Percentiles rank a stretch among this genome's conserved stretches.
phyloP scores from a whole-genome alignment of 768 basidiomycete species.

The Termitomyces sp. region DNA sequence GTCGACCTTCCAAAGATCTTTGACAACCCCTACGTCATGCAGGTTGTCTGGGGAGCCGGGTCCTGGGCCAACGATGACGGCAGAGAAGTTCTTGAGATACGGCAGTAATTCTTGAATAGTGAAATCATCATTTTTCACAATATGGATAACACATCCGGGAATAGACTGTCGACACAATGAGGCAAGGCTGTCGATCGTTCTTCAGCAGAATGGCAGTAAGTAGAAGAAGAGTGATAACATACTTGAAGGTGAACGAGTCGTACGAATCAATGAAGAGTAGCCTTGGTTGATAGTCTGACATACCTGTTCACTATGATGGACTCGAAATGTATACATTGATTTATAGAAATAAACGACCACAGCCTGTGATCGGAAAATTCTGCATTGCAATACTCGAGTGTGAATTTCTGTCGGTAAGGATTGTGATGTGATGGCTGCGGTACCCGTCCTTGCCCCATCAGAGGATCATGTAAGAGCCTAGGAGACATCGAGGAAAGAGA shows the following conservation, averaged over 20 bases:
- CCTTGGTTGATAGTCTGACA: constrained; percentile 39
- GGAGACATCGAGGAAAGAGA: no score
- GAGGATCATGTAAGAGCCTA: no score
- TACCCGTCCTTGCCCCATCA: no score
- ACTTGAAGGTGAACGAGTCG: constrained; percentile 88
- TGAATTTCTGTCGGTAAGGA: no score
- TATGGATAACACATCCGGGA: constrained; percentile 56
- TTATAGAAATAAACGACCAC: no score
- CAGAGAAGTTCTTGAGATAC: constrained; percentile 58
- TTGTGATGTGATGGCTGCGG: no score
- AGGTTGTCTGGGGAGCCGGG: constrained; percentile 70
- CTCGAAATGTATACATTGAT: no score
- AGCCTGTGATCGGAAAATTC: no score
- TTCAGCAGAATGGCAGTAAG: not conserved
- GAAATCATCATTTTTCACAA: constrained; percentile 71
- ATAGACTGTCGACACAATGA: constrained; percentile 62
- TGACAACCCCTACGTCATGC: constrained; percentile 65
- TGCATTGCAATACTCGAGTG: no score
- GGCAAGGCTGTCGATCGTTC: constrained; percentile 69
- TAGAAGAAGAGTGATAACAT: constrained; percentile 20
- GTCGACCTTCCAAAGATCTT: constrained; percentile 63
- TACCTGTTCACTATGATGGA: no score
- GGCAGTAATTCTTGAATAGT: constrained; percentile 46
- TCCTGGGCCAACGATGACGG: constrained; percentile 73
- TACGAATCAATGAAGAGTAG: constrained; percentile 80